These are phyloP conservation scores for Lanmaoa pseudosensibilis DNA, from an alignment of 768 basidiomycete species.

Conservation along the genomic window DNA sequence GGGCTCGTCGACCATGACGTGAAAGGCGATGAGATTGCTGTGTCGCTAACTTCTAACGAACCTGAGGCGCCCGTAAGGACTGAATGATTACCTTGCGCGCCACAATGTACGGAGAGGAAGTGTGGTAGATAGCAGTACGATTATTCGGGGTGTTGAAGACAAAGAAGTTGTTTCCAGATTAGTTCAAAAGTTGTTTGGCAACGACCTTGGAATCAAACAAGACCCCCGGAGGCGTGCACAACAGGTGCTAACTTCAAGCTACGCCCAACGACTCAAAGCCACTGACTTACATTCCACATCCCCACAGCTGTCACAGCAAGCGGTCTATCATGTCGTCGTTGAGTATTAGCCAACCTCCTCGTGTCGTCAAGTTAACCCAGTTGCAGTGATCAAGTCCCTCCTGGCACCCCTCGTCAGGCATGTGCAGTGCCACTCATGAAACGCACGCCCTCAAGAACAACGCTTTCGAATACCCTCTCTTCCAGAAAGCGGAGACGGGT, in stretches of 20 bases:
- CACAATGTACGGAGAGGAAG: not conserved
- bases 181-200: constrained; percentile 29
- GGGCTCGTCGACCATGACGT: not conserved
- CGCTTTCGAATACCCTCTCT: constrained; percentile 42
- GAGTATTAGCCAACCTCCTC: constrained; percentile 22
- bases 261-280: not conserved
- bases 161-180: constrained; percentile 2
- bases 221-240: not conserved
- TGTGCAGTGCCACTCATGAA: constrained; percentile 34
- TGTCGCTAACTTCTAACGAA: not conserved
- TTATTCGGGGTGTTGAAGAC: not conserved
- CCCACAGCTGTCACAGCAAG: not conserved
- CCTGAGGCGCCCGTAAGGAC: not conserved
- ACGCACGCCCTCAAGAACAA: constrained; percentile 38
- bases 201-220: constrained; percentile 28
- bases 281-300: not conserved
- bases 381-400: constrained; percentile 25
- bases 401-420: constrained; percentile 27
- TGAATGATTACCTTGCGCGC: not conserved
- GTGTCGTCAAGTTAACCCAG: constrained; percentile 16
- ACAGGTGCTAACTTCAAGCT: not conserved
- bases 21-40: not conserved
- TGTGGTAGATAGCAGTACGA: not conserved
- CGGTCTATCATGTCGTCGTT: constrained; percentile 29
- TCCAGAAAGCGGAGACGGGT: constrained; percentile 42